Base-by-base conservation (phyloP, 805 yeast species). In the Jamesozyma jinghongensis region DNA sequence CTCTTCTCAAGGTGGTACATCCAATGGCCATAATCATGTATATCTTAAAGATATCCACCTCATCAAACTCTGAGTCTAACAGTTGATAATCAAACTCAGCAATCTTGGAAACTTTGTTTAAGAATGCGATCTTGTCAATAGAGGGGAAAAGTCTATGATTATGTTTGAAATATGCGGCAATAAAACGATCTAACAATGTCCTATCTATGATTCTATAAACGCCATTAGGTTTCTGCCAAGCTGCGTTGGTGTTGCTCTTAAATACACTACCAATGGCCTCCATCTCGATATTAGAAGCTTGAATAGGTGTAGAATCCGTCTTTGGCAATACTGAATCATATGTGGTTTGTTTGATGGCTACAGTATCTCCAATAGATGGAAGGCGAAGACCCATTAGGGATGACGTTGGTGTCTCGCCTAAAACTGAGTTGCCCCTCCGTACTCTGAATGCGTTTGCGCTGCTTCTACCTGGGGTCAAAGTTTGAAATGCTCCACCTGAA, bases 21-120 rank as follows among this genome's bases (percentile, higher is more conserved):
- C 80, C 79, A 32, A 73, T 70, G 4, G 77, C 75, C 58, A 73
- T 62, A 2, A 73, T 67, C 73, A 75, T 69, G 51, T 67, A 69
- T 10, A 74, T 47, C 54, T 75, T 73, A 46, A 73, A 74, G 19
- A 62, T 55, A 17, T 59, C 61, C 12, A 44, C 28, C 13, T 49
- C 52, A 40, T 55, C 58, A 36, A 47, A 48, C 16, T 43, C 40
- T 14, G 47, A 50, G 19, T 54, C 47, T 41, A 59, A 54, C 14
- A 27, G 19, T 4, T 40, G 33, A 17, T 57, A 53, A 27, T 65
- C 60, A 28, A 66, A 58, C 28, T 55, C 54, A 6, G 54, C 39
- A 4, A 63, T 53, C 2, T 53, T 51, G 2, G 59, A 50, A 5
- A 68, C 66, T 14, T 53, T 49, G 6, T 58, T 56, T 32, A 63